Conservation (phyloP, 2,329 filamentous ascomycete genomes). For the Pestalotiopsis sp. region DNA sequence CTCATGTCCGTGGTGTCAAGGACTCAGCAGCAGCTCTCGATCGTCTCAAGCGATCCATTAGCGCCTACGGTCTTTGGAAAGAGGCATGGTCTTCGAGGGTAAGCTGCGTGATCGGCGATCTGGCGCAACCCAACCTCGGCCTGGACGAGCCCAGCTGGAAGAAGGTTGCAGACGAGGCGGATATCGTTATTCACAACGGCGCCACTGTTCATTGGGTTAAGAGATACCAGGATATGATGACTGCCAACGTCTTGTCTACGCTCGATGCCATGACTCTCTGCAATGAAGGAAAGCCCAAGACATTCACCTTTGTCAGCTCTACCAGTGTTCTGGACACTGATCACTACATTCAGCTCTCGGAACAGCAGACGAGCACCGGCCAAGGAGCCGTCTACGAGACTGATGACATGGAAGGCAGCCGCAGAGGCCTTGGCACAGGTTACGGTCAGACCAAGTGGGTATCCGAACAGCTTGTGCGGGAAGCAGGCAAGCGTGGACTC, state of each 20-base stretch:
- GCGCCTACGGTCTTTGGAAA: constrained; percentile 80
- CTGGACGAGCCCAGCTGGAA: constrained; percentile 69
- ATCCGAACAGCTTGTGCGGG: constrained; percentile 68
- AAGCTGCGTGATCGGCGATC: constrained; percentile 71
- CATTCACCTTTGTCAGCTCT: constrained; percentile 79
- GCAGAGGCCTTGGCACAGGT: constrained; percentile 77
- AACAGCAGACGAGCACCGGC: constrained; percentile 61
- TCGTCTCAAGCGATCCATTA: constrained; percentile 67
- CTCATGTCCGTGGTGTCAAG: constrained; percentile 72
- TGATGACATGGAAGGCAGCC: constrained; percentile 78
- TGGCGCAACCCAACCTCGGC: constrained; percentile 74
- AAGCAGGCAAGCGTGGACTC: constrained; percentile 78
- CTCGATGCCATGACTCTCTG: constrained; percentile 78
- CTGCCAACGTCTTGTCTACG: constrained; percentile 80
- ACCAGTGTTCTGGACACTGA: constrained; percentile 83
- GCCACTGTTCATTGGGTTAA: constrained; percentile 82
- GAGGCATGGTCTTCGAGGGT: constrained; percentile 68
- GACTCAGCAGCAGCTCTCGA: constrained; percentile 60
- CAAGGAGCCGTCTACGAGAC: constrained; percentile 69
- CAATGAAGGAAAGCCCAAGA: constrained; percentile 75
- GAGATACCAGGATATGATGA: constrained; percentile 71
- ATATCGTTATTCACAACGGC: constrained; percentile 82
- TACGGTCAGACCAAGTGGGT: constrained; percentile 93
- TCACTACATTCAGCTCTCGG: constrained; percentile 76
- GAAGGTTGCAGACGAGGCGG: constrained; percentile 64